Base-by-base conservation (phyloP, 331 rosid genomes). In the Saraca asoca region DNA sequence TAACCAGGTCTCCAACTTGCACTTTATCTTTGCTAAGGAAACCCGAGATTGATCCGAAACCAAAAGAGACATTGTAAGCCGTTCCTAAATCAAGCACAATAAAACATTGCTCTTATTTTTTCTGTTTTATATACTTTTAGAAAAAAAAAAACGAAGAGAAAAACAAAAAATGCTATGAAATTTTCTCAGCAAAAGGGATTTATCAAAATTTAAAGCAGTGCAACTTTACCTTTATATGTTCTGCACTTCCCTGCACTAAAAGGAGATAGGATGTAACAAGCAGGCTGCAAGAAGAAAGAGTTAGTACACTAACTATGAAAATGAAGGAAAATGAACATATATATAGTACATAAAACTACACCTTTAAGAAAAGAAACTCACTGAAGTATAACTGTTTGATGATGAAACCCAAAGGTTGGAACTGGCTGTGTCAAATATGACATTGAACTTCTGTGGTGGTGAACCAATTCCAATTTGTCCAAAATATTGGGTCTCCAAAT, bases 391-490 rank as follows among this genome's bases (percentile, higher is more conserved):
- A 34, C 45, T 16, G 9, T 15, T 5, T 64, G 69, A 33, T 9
- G 58, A 16, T 34, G 69, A 53, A 16, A 49, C 46, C 58, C 69
- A 49, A 16, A 64, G 58, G 44, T 64, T 64, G 44, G 69, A 64
- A 49, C 48, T 64, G 16, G 46, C 46, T 6, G 69, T 49, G 15
- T 64, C 58, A 34, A 64, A 64, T 13, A 64, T 49, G 58, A 64
- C 58, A 64, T 20, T 64, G 58, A 48, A 64, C 34, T 48, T 64
- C 20, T 34, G 46, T 64, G 58, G 31, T 5, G 69, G 69, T 48
- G 69, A 64, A 9, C 69, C 69, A 49, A 64, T 34, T 64, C 33
- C 58, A 64, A 16, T 64, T n/a, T 64, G 58, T 11, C 58, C 69
- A 64, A 5, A 16, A 49, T 64, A 64, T 24, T 14, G 58, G 16